Evolutionary conservation across 805 yeast species (phyloP).

Genomic region (Wickerhamiella nectarea): DNA sequence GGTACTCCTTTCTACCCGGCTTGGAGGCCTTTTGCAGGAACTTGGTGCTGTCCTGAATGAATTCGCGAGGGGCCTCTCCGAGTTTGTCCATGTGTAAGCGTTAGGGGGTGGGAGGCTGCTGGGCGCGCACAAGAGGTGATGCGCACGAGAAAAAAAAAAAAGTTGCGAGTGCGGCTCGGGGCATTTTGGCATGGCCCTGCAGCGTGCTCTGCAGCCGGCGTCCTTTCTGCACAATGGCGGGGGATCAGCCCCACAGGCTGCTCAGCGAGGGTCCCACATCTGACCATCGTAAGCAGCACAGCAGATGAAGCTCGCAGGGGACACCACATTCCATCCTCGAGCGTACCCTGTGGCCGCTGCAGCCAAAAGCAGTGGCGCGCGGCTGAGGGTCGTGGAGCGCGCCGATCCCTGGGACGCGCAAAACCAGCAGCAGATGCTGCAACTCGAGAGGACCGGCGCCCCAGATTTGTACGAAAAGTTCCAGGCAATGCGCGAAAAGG

Average conservation of each 20-base stretch:
- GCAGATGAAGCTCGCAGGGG: constrained; percentile 6
- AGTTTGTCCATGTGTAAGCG: constrained; percentile 38
- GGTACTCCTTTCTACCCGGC: constrained; percentile 79
- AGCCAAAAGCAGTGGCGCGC: background rate
- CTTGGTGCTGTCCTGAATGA: constrained; percentile 79
- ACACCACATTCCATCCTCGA: constrained; percentile 5
- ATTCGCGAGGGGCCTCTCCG: constrained; percentile 79
- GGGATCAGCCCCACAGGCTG: too few species aligned
- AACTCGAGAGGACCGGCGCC: constrained; percentile 38
- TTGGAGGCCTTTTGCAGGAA: constrained; percentile 86
- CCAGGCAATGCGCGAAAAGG: constrained; percentile 58
- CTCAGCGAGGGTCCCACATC: too few species aligned
- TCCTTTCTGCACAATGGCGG: too few species aligned
- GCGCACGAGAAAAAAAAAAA: too few species aligned
- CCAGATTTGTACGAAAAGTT: constrained; percentile 59
- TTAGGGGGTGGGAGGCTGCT: background rate
- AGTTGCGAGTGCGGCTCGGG: too few species aligned
- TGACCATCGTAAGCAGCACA: too few species aligned
- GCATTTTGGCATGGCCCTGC: too few species aligned
- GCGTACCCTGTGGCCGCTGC: constrained; percentile 3
- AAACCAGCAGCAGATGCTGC: constrained; percentile 53
- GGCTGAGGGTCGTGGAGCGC: background rate
- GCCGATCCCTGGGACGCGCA: constrained; percentile 46
- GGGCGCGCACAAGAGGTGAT: too few species aligned
- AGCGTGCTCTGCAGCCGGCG: too few species aligned